A percentile compares a stretch with the other conserved stretches of the same genome.
phyloP scores from a whole-genome alignment of 2,329 filamentous ascomycete genomes.

The Emmonsia crescens region DNA sequence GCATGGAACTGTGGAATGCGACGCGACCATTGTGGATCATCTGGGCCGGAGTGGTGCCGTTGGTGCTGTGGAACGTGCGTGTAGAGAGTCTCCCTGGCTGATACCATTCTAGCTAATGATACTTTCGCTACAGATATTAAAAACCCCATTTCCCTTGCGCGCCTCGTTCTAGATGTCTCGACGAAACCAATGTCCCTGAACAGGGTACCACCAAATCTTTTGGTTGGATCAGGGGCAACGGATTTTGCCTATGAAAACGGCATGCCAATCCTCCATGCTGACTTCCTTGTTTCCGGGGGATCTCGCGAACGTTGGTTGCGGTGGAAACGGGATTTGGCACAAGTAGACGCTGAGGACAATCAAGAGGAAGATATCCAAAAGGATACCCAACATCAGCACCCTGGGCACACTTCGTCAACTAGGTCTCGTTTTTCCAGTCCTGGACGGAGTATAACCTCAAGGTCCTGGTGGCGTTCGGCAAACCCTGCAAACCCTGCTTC shows the following conservation, averaged over 20 bases:
- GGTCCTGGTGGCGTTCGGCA: background rate
- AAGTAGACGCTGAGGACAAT: slow-evolving; percentile 20
- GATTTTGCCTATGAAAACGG: slow-evolving; percentile 76
- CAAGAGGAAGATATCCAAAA: slow-evolving; percentile 16
- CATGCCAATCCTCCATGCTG: slow-evolving; percentile 61
- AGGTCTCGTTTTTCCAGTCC: background rate
- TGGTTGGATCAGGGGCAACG: slow-evolving; percentile 75
- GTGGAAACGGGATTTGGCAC: slow-evolving; percentile 62
- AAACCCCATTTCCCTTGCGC: slow-evolving; percentile 83
- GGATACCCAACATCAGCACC: slow-evolving; percentile 3
- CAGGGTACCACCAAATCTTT: slow-evolving; percentile 82
- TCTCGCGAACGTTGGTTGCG: slow-evolving; percentile 67
- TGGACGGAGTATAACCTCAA: background rate
- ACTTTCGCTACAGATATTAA: slow-evolving; percentile 57
- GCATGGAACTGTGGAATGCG: slow-evolving; percentile 84
- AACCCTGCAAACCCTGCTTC: background rate
- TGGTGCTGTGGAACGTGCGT: slow-evolving; percentile 78
- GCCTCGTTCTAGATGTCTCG: slow-evolving; percentile 67
- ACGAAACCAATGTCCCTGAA: slow-evolving; percentile 68
- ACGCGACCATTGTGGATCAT: slow-evolving; percentile 88
- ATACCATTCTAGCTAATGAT: background rate
- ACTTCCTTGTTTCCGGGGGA: slow-evolving; percentile 66
- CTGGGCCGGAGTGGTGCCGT: slow-evolving; percentile 84
- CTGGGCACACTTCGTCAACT: background rate
- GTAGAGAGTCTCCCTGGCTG: background rate